A percentile compares a stretch with the other conserved stretches of the same genome.
These are phyloP conservation scores for Ascobolus immersus DNA, from an alignment of 495 filamentous ascomycete species.

Conservation along the genomic window DNA sequence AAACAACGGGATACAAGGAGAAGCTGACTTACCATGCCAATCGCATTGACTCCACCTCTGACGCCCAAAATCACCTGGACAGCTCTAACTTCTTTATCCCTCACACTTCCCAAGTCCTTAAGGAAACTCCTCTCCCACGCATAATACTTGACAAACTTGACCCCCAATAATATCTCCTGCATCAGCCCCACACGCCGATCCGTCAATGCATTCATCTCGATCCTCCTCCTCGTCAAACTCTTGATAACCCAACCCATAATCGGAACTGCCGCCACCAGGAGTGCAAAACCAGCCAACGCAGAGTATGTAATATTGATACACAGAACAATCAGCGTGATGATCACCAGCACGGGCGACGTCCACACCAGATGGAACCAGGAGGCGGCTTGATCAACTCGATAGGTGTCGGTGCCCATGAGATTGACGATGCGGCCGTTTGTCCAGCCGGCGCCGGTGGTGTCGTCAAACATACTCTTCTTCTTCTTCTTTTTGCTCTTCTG, in stretches of 20 bases:
- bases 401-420: conserved; percentile 80
- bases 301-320: conserved; percentile 70
- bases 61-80: conserved; percentile 61
- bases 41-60: conserved; percentile 59
- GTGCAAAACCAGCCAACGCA: conserved; percentile 61
- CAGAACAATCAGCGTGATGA: conserved; percentile 53
- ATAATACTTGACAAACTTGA: conserved; percentile 88
- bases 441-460: conserved; percentile 49
- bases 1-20: background rate
- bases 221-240: conserved; percentile 40
- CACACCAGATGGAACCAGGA: conserved; percentile 77
- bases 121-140: conserved; percentile 82
- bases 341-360: conserved; percentile 53
- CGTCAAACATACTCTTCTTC: conserved; percentile 18
- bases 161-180: conserved; percentile 73
- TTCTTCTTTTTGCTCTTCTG: conserved; percentile 15
- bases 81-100: conserved; percentile 44
- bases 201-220: conserved; percentile 68
- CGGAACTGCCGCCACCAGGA: conserved; percentile 54
- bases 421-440: conserved; percentile 73
- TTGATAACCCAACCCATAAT: conserved; percentile 47
- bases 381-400: conserved; percentile 61
- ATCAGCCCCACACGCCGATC: conserved; percentile 76
- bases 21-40: conserved; percentile 25
- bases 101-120: conserved; percentile 42